These are phyloP conservation scores for Cordyceps farinosa DNA, from an alignment of 2,329 filamentous ascomycete species.

Conservation along the genomic window DNA sequence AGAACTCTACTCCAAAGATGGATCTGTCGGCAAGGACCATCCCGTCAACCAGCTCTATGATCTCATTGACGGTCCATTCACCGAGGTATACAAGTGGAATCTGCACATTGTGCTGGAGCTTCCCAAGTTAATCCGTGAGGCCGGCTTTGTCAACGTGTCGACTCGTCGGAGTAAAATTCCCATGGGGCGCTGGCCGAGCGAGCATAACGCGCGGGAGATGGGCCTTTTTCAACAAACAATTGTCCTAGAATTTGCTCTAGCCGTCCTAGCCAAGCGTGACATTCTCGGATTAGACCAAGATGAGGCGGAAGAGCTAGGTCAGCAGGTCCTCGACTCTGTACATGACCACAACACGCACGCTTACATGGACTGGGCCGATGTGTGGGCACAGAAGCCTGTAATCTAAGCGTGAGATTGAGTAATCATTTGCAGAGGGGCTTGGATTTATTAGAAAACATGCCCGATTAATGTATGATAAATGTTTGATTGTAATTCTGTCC, in stretches of 20 bases:
- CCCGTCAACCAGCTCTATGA: constrained; percentile 33
- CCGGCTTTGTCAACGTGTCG: constrained; percentile 35
- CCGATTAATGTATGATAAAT: no score
- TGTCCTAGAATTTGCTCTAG: constrained; percentile 32
- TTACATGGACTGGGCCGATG: constrained; percentile 34
- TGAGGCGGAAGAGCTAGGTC: constrained; percentile 31
- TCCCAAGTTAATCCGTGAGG: constrained; percentile 27
- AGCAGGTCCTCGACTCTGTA: constrained; percentile 31
- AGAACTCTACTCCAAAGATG: constrained; percentile 33
- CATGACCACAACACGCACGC: constrained; percentile 33
- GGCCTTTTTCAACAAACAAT: constrained; percentile 37
- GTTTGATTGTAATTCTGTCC: no score
- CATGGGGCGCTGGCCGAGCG: constrained; percentile 37
- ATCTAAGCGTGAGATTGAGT: not conserved
- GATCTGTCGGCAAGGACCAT: constrained; percentile 27
- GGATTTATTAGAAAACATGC: not conserved
- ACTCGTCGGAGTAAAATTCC: constrained; percentile 29
- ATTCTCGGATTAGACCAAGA: constrained; percentile 33
- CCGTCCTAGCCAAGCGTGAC: constrained; percentile 33
- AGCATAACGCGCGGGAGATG: constrained; percentile 34
- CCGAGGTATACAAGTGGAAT: constrained; percentile 34
- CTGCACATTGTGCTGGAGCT: constrained; percentile 29
- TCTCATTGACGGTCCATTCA: constrained; percentile 32
- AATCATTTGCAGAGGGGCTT: constrained; percentile 34
- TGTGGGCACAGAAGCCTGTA: constrained; percentile 38